Evolutionary conservation across 495 filamentous ascomycete genomes (phyloP).

Genomic region (Hyaloscypha hepaticicola): DNA sequence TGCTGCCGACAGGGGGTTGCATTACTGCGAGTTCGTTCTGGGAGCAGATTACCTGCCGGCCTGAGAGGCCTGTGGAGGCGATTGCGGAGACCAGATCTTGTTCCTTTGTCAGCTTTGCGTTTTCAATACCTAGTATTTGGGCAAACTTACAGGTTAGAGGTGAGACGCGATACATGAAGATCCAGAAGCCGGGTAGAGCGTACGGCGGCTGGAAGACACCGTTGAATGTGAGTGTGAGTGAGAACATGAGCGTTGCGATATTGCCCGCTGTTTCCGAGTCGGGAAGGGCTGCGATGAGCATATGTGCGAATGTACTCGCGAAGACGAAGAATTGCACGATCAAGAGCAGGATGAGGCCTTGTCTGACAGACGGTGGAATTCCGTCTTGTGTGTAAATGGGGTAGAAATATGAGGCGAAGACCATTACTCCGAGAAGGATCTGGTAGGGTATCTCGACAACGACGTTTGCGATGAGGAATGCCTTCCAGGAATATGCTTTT

Average conservation of each 20-base stretch:
- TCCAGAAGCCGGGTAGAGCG: conserved; percentile 72
- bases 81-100: conserved; percentile 52
- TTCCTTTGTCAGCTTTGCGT: not conserved
- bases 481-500: conserved; percentile 71
- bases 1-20: conserved; percentile 50
- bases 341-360: conserved; percentile 52
- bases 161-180: conserved; percentile 79
- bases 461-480: conserved; percentile 67
- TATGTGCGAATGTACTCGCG: conserved; percentile 66
- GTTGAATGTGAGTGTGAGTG: conserved; percentile 61
- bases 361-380: conserved; percentile 38
- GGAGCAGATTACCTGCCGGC: conserved; percentile 54
- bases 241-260: conserved; percentile 60
- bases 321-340: conserved; percentile 66
- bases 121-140: not conserved
- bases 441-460: conserved; percentile 74
- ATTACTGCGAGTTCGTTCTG: conserved; percentile 59
- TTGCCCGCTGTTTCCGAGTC: conserved; percentile 56
- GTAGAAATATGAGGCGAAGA: conserved; percentile 65
- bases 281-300: conserved; percentile 48
- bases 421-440: conserved; percentile 56
- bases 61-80: conserved; percentile 47
- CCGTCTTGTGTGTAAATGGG: conserved; percentile 43
- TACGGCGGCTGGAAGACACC: conserved; percentile 67
- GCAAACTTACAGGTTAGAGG: conserved; percentile 57